Percentiles rank a stretch among this genome's conserved stretches.
Evolutionary conservation across 805 yeast species (phyloP).

Genomic region (Kazachstania africana): DNA sequence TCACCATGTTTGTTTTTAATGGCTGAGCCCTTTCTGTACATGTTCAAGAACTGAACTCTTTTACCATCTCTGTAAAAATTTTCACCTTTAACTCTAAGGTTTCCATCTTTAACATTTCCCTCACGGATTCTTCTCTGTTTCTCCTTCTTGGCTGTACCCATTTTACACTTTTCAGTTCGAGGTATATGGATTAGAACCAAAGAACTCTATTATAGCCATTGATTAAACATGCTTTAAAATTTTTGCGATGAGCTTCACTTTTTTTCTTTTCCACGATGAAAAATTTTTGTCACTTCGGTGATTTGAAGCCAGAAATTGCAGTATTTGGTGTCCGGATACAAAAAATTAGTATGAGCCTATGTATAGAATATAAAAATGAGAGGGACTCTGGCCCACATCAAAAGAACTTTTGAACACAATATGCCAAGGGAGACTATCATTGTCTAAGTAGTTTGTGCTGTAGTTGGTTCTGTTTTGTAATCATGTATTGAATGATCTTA

Average conservation of each 20-base stretch:
- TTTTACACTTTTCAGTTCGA: too few species aligned
- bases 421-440: too few species aligned
- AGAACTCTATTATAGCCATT: not conserved
- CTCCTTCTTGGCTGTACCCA: conserved; percentile 94
- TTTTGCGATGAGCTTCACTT: conserved; percentile 1
- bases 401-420: too few species aligned
- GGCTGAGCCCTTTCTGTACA: conserved; percentile 90
- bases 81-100: conserved; percentile 90
- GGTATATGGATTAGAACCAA: too few species aligned
- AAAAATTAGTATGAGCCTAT: too few species aligned
- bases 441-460: too few species aligned
- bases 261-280: not conserved
- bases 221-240: not conserved
- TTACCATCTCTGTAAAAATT: conserved; percentile 92
- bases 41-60: conserved; percentile 75
- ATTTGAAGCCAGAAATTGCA: too few species aligned
- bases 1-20: conserved; percentile 81
- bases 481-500: too few species aligned
- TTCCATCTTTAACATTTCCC: conserved; percentile 75
- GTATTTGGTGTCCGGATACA: too few species aligned
- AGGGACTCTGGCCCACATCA: too few species aligned
- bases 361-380: too few species aligned
- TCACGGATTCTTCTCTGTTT: conserved; percentile 76
- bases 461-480: too few species aligned
- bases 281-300: not conserved